Evolutionary conservation across 2,329 filamentous ascomycete genomes (phyloP).

Genomic region (Penicillium sp.): DNA sequence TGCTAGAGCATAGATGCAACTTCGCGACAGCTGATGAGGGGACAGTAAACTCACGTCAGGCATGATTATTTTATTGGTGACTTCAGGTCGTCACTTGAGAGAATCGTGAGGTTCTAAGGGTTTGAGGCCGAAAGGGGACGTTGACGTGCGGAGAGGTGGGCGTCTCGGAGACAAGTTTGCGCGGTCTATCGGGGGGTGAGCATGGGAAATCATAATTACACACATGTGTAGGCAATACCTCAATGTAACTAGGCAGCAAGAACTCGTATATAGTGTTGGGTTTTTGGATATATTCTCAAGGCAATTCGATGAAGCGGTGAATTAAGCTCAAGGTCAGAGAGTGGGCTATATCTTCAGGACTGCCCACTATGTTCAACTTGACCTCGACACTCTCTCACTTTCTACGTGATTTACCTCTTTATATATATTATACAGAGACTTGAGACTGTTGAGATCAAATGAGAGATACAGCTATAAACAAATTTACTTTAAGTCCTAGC

Average conservation of each 20-base stretch:
- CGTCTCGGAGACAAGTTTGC: constrained; percentile 10
- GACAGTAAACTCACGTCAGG: constrained; percentile 34
- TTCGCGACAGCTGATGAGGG: not conserved
- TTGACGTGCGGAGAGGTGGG: constrained; percentile 7
- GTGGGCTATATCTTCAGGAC: not conserved
- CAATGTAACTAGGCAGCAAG: not conserved
- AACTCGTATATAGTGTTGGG: not conserved
- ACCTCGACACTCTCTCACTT: not conserved
- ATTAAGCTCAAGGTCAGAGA: not conserved
- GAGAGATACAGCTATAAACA: not conserved
- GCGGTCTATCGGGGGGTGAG: not conserved
- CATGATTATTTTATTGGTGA: constrained; percentile 24
- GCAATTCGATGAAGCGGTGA: not conserved
- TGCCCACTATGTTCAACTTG: not conserved
- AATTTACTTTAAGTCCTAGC: not conserved
- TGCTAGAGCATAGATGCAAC: not conserved
- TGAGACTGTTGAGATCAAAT: not conserved
- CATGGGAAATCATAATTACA: not conserved
- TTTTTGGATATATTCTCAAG: not conserved
- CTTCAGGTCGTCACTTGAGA: not conserved
- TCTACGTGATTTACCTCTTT: not conserved
- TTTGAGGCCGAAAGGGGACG: constrained; percentile 1
- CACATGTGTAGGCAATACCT: not conserved
- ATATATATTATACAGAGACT: not conserved
- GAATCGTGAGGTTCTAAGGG: not conserved